Evolutionary conservation across 306 rosid genomes (phyloP), one percentile per base, ranked within the genome.

Genomic region (Cyamopsis tetragonoloba): DNA sequence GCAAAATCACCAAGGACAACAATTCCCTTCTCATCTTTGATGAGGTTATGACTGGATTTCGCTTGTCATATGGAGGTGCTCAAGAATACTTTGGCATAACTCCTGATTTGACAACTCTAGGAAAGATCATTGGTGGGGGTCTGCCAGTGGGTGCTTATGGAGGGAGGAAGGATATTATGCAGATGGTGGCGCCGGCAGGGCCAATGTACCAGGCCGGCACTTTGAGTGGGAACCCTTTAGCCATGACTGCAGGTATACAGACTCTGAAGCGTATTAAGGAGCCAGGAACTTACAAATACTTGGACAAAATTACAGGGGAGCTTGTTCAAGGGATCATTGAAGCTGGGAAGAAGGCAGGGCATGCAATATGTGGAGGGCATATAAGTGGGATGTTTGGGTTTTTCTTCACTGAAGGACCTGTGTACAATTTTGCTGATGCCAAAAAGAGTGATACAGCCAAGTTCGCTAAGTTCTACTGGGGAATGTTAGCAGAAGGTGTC

Each of bases 131-230:
- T 39, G 99, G 99, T 41, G 97, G 99, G 7, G 97, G 95, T 65
- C 84, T 93, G 26, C 99, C 97, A 0, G 97, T 93, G 4, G 99
- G 99, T 1, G 99, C 99, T 18, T 90, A 90, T 34, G 99, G 99
- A 38, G 99, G 99, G 53, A 80, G 90, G 82, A 79, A 86, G 77
- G 97, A 93, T 72, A 93, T 93, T 13, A 86, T 90, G 99, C 85
- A 93, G 71, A 86, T 85, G 90, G 96, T 93, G 73, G 99, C 97
- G 8, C 97, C 97, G 0, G 95, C 99, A 9, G 92, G 97, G 54
- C 99, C 99, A 0, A 85, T 93, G 96, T 93, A 93, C 80, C 97
- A 88, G 72, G 97, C 96, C 7, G 97, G 99, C 70, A 90, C 97
- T 72, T 67, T 93, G 81, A 93, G 96, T 5, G 97, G 97, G 13